Base-by-base conservation (phyloP, 2,329 filamentous ascomycete species). In the Colletotrichum abscissum region DNA sequence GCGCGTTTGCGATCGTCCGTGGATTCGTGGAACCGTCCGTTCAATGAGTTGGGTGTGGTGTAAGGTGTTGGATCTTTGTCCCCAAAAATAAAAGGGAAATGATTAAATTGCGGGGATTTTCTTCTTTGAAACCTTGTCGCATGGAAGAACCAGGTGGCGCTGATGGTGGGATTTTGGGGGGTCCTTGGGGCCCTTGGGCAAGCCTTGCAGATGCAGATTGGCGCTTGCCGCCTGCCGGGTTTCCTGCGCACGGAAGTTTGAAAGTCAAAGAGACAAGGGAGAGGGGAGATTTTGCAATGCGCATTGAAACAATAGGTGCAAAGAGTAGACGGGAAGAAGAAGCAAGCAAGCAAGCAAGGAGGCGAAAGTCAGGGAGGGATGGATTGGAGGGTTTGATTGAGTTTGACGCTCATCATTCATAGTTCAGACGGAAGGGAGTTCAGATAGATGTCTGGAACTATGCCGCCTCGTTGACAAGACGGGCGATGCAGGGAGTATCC, bases 61-160 rank as follows among this genome's bases (percentile, higher is more conserved):
- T 8, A 30, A 30, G 38, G 38, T 19, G 22, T 49, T 55, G 62
- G 46, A 64, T 55, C 62, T 38, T 19, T 42, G 4, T 24, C 22
- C 30, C 62, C 62, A 26, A 54, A 70, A 71, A 58, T 73, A 66
- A 64, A 49, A 49, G 46, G 60, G 56, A 66, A 11, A 56, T 52
- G 38, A 42, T 42, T 19, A 16, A 62, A 66, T 66, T 66, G 67
- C 62, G 67, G 71, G 62, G 70, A 56, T 24, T 35, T n/a, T n/a
- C 38, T 42, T 42, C 38, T 49, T 19, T 65, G 67, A 71, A 57
- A 71, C 60, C 56, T 26, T 66, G 67, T 12, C 16, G 60, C 71
- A 73, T 73, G 71, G 71, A 35, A 73, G 49, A 66, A 62, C 60
- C 71, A 73, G 70, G 71, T 49, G 49, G 62, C 26, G 9, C 46